These are phyloP conservation scores for Aspergillus felis DNA, from an alignment of 2,329 filamentous ascomycete species.

Conservation along the genomic window DNA sequence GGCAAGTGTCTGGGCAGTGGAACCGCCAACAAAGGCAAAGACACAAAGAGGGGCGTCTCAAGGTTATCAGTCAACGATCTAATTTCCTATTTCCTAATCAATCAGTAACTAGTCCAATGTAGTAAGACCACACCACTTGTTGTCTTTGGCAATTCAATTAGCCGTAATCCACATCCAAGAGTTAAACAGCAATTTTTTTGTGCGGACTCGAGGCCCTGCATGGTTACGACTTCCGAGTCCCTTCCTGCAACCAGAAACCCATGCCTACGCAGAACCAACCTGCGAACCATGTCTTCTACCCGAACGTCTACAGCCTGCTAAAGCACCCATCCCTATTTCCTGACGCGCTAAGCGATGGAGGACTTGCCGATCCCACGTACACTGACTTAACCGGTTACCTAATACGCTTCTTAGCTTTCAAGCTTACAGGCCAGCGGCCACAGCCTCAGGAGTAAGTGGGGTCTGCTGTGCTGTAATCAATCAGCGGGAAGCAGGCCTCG, in stretches of 20 bases:
- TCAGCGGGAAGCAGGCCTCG: slow-evolving; percentile 3
- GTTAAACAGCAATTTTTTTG: background rate
- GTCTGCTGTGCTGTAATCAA: slow-evolving; percentile 8
- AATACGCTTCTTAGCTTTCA: background rate
- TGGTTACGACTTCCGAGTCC: background rate
- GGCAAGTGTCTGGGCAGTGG: background rate
- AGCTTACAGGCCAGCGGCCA: background rate
- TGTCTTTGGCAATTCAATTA: background rate
- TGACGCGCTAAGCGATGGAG: background rate
- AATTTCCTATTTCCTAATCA: background rate
- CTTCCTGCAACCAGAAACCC: background rate
- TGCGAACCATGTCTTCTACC: background rate
- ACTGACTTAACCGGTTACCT: background rate
- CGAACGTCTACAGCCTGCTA: background rate
- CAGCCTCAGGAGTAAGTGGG: background rate
- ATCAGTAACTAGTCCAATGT: background rate
- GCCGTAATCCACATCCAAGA: background rate
- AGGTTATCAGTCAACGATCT: slow-evolving; percentile 2
- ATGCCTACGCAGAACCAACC: background rate
- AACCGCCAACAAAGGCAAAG: background rate
- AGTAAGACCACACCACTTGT: background rate
- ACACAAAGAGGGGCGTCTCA: background rate
- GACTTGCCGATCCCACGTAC: background rate
- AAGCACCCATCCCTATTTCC: background rate
- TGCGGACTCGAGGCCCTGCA: background rate